phyloP scores from a whole-genome alignment of 805 yeast species.

The Ogataea corticis region DNA sequence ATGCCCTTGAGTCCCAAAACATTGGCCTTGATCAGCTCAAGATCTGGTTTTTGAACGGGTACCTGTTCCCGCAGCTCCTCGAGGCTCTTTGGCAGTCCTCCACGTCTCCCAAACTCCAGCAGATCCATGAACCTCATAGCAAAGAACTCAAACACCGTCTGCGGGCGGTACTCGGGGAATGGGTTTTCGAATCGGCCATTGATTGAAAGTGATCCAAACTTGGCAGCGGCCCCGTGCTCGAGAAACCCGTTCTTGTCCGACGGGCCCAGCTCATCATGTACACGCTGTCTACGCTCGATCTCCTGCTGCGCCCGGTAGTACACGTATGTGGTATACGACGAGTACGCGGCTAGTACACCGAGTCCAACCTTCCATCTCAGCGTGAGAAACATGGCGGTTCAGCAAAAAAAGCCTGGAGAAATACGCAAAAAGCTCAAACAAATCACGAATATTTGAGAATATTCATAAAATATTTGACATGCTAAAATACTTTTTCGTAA shows the following conservation, averaged over 20 bases:
- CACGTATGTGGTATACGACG: conserved; percentile 65
- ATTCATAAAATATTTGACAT: no score
- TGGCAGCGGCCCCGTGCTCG: conserved; percentile 17
- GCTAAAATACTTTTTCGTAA: no score
- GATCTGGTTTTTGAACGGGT: conserved; percentile 61
- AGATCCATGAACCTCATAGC: conserved; percentile 71
- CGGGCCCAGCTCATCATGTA: conserved; percentile 8
- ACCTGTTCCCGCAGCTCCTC: conserved; percentile 53
- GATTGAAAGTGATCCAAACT: conserved; percentile 51
- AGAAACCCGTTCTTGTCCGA: background rate
- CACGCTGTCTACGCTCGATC: conserved; percentile 45
- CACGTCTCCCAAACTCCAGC: conserved; percentile 58
- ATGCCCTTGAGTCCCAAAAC: conserved; percentile 17
- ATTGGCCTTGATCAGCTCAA: conserved; percentile 38
- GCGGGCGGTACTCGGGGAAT: conserved; percentile 85
- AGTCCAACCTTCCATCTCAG: conserved; percentile 41
- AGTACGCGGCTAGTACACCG: conserved; percentile 52
- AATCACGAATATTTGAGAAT: no score
- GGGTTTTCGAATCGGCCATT: conserved; percentile 89
- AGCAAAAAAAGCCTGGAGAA: no score
- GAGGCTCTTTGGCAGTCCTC: conserved; percentile 53
- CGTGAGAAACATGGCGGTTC: conserved; percentile 14
- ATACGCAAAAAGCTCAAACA: no score
- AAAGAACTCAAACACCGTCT: conserved; percentile 83
- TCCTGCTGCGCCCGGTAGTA: conserved; percentile 54